phyloP scores from a whole-genome alignment of 805 yeast species.

The Barnettozyma salicaria region DNA sequence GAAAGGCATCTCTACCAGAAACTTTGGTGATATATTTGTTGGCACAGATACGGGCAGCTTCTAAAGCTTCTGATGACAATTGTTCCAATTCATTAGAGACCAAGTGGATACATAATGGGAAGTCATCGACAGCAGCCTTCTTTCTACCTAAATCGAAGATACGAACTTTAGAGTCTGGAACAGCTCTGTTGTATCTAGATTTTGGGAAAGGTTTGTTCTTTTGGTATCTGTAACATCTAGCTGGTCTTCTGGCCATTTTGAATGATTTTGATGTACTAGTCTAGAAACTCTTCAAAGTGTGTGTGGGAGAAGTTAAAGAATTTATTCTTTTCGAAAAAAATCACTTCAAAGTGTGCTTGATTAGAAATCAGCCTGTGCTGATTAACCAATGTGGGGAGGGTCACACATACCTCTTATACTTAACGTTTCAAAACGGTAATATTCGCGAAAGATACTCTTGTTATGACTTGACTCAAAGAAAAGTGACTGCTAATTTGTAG shows the following conservation, averaged over 20 bases:
- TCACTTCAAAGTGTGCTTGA: too few species aligned
- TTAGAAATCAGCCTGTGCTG: conserved; percentile 10
- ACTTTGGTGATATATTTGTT: conserved; percentile 98
- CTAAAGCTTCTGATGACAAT: conserved; percentile 98
- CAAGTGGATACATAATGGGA: conserved; percentile 96
- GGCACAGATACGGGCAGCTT: conserved; percentile 99
- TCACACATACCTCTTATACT: not conserved
- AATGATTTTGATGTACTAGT: conserved; percentile 22
- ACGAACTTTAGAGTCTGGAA: conserved; percentile 99
- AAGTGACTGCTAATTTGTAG: conserved; percentile 13
- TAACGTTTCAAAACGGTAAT: not conserved
- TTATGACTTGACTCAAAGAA: not conserved
- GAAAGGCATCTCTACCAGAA: conserved; percentile 99
- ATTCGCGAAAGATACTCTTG: not conserved
- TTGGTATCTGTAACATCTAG: conserved; percentile 99
- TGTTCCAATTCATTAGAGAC: conserved; percentile 99
- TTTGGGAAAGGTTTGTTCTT: conserved; percentile 99
- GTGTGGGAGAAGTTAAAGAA: not conserved
- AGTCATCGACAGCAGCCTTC: conserved; percentile 99
- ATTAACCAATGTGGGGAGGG: too few species aligned
- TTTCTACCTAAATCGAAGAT: conserved; percentile 99
- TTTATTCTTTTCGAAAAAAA: conserved; percentile 3
- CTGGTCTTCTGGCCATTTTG: conserved; percentile 99
- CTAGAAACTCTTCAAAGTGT: not conserved
- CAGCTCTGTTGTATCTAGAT: conserved; percentile 99